Evolutionary conservation across 2,329 filamentous ascomycete genomes (phyloP).

Genomic region (Aspergillus neotritici): DNA sequence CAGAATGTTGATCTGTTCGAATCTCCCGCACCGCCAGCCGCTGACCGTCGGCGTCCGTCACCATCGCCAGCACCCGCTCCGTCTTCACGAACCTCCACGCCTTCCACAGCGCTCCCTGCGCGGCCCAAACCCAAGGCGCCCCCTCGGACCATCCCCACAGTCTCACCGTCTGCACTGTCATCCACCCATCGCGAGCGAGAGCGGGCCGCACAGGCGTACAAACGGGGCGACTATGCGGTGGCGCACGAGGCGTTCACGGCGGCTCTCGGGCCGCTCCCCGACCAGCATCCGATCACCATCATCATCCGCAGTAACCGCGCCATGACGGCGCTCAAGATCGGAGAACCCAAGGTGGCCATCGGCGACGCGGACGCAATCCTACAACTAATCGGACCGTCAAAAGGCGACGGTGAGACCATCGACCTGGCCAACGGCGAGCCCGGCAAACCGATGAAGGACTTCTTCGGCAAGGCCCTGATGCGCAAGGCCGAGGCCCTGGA

Average conservation of each 20-base stretch:
- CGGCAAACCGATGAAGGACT: constrained; percentile 80
- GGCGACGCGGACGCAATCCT: constrained; percentile 77
- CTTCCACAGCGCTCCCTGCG: constrained; percentile 41
- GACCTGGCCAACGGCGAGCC: constrained; percentile 60
- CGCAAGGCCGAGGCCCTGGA: constrained; percentile 94
- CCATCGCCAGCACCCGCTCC: constrained; percentile 28
- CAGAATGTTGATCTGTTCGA: constrained; percentile 62
- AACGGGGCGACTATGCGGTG: constrained; percentile 83
- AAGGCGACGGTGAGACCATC: constrained; percentile 75
- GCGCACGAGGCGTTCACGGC: constrained; percentile 78
- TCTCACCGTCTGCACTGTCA: constrained; percentile 64
- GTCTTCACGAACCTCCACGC: constrained; percentile 38
- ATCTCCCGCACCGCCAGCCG: constrained; percentile 26
- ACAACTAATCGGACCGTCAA: constrained; percentile 68
- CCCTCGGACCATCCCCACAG: constrained; percentile 52
- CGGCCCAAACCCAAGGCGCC: constrained; percentile 48
- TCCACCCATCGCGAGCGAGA: constrained; percentile 72
- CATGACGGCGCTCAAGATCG: constrained; percentile 82
- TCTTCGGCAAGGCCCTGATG: constrained; percentile 88
- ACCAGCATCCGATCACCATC: constrained; percentile 75
- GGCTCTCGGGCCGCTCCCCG: constrained; percentile 68
- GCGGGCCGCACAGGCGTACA: constrained; percentile 82
- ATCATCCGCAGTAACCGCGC: constrained; percentile 89
- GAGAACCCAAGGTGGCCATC: constrained; percentile 82
- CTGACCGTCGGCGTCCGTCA: constrained; percentile 28